Evolutionary conservation across 164 flowering plant species (phyloP), one percentile per base, ranked within the genome.

Genomic region (Echeveria elegans): DNA sequence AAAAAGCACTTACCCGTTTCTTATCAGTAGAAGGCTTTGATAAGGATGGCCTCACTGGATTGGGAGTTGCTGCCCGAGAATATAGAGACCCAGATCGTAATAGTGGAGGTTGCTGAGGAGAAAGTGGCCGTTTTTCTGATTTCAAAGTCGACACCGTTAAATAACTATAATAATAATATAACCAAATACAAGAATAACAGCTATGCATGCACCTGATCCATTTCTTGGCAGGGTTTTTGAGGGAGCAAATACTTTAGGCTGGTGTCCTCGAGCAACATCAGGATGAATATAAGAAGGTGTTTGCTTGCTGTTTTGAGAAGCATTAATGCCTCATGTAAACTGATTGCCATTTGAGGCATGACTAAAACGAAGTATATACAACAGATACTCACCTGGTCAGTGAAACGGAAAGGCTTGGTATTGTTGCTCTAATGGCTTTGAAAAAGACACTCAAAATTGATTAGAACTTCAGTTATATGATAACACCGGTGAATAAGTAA

Each of bases 61-160:
- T 56, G 30, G 61, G 61, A 56, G 61, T 56, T 28, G 61, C 10
- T 56, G 61, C 26, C 16, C 61, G 31, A 56, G 32, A 28, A 56
- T 56, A 56, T 26, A 56, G 61, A 28, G 61, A 56, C 28, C 32
- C 61, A 56, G 61, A 56, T 56, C 61, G 61, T 56, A 14, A 11
- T 3, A 56, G 61, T 11, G 61, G 61, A 56, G 9, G 5, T 26
- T 23, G 61, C 30, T 56, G 61, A 29, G 61, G 61, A 56, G 61
- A 56, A 26, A 29, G 34, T 3, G 32, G 19, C 14, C 32, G 61
- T 56, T 56, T 56, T 56, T 28, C 61, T 56, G 61, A 56, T 56
- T 56, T 14, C 31, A 56, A 29, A 23, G n/a, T 56, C 12, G 19
- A 56, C 61, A 21, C 10, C 12, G 32, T 56, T 32, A 56, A 32